These are phyloP conservation scores for Fusarium sublunatum DNA, from an alignment of 2,329 filamentous ascomycete species.

Conservation along the genomic window DNA sequence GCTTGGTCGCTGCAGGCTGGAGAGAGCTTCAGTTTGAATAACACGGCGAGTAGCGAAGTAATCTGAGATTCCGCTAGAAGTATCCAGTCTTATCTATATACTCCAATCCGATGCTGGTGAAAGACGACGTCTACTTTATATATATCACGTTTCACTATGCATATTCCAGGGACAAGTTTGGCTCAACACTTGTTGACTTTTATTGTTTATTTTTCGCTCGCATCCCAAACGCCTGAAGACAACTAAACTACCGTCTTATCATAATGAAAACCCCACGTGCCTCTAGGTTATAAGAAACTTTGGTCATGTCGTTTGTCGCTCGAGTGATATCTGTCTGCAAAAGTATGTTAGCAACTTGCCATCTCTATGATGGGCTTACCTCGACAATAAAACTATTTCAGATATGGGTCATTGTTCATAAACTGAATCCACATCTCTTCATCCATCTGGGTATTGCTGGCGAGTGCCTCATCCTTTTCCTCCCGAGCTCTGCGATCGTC, in stretches of 20 bases:
- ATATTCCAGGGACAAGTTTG: neutral
- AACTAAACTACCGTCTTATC: neutral
- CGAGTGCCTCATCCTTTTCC: neutral
- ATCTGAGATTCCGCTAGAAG: neutral
- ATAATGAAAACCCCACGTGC: neutral
- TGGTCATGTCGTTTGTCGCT: neutral
- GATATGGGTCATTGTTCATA: neutral
- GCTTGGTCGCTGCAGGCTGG: conserved; percentile 70
- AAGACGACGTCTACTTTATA: neutral
- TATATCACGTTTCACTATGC: neutral
- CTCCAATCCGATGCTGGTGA: neutral
- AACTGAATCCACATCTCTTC: neutral
- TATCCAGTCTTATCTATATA: neutral
- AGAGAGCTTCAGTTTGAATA: conserved; percentile 55
- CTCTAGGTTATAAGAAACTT: neutral
- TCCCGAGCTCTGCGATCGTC: neutral
- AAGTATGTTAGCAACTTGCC: conserved; percentile 5
- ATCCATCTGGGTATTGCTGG: neutral
- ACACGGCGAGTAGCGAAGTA: neutral
- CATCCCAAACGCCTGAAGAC: neutral
- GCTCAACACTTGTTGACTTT: conserved; percentile 1
- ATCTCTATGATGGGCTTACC: neutral
- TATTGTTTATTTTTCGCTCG: neutral
- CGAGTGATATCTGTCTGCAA: neutral
- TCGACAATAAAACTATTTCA: neutral